Evolutionary conservation across 441 rosid species (phyloP).

Genomic region (Metrosideros polymorpha): DNA sequence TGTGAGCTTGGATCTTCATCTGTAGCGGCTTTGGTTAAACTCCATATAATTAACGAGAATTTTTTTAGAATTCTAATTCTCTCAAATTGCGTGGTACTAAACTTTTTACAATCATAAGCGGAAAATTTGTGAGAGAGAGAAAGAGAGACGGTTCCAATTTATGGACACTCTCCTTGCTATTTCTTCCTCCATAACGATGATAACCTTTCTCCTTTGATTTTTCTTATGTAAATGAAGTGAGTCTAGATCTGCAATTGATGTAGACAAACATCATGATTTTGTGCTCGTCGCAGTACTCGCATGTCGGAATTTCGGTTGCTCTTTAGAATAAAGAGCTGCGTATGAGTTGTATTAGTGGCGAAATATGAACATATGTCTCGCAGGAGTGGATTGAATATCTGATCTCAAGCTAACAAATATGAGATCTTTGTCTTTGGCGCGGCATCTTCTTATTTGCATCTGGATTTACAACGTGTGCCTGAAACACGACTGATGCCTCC

Average conservation of each 20-base stretch:
- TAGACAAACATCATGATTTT: background rate
- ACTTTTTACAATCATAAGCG: background rate
- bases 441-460: background rate
- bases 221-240: background rate
- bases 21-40: constrained; percentile 23
- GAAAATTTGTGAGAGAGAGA: background rate
- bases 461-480: background rate
- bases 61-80: background rate
- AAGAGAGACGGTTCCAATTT: background rate
- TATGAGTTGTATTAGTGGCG: background rate
- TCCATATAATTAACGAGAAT: background rate
- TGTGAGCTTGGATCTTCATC: constrained; percentile 85
- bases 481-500: background rate
- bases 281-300: background rate
- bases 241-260: background rate
- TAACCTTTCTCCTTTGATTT: background rate
- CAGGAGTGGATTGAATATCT: background rate
- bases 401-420: background rate
- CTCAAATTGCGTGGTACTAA: background rate
- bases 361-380: background rate
- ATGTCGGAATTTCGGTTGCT: background rate
- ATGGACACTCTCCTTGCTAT: background rate
- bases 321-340: background rate
- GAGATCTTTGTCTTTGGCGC: background rate
- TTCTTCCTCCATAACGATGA: background rate